Evolutionary conservation across 768 basidiomycete species (phyloP), one percentile per base, ranked within the genome.

Genomic region (Tylopilus rubrobrunneus): DNA sequence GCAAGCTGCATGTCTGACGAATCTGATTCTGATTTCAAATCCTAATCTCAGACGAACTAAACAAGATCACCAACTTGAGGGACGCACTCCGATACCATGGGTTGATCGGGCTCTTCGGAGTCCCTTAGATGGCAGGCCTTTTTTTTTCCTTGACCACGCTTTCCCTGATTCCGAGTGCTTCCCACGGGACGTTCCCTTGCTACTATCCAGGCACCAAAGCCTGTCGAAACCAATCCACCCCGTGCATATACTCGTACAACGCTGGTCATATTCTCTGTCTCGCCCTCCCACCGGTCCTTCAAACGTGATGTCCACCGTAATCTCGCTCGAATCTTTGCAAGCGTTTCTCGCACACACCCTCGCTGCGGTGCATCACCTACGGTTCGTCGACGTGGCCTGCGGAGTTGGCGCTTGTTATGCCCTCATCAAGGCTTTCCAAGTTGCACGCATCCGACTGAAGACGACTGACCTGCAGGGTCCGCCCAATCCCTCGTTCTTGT

Each of bases 381-480:
- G 53, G 23, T 19, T 55, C 29, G 5, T 53, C 5, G 25, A 64
- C 14, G 10, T 52, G 7, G 46, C 37, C 7, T 63, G 6, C 28
- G 41, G 31, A 1, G 25, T 57, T 2, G 51, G 52, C 17, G 45
- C 39, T n/a, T 8, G 52, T 14, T 64, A 57, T 11, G 41, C 27
- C 37, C 6, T 62, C 15, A 10, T 63, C 31, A 60, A 55, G 28
- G 21, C 54, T 11, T 9, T 39, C 2, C 53, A 51, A 5, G 10
- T 49, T n/a, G n/a, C 48, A 3, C 56, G 54, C 17, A 31, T 44
- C 36, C 31, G 34, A 21, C 8, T 55, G 31, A 62, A 60, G 17
- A 64, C 59, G 14, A 68, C 66, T 4, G 44, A 47, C 15, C 63
- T 68, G 4, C 53, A 51, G 6, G 67, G 67, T 0, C 67, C 67